phyloP scores from a whole-genome alignment of 1,284 basidiomycete species.

The Ustanciosporium gigantosporum region DNA sequence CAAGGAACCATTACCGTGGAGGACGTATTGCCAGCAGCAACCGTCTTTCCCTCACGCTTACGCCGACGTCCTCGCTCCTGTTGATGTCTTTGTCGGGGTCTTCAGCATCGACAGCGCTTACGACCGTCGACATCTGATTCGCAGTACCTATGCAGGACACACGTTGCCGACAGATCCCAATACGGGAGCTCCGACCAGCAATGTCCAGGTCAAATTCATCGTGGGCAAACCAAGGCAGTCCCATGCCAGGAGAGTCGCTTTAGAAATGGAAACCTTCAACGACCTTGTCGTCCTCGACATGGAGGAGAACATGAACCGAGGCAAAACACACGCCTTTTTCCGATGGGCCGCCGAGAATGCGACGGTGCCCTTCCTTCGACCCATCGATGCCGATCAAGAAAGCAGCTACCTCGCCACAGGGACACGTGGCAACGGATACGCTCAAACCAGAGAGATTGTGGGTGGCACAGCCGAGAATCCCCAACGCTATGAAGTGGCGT shows the following conservation, averaged over 20 bases:
- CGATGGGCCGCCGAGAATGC: constrained; percentile 87
- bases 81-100: constrained; percentile 85
- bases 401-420: neutral
- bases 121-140: constrained; percentile 84
- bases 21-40: constrained; percentile 78
- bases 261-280: constrained; percentile 92
- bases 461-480: constrained; percentile 14
- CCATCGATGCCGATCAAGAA: constrained; percentile 9
- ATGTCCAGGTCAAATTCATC: constrained; percentile 87
- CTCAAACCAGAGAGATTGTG: constrained; percentile 29
- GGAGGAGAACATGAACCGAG: constrained; percentile 86
- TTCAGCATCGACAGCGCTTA: constrained; percentile 78
- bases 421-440: constrained; percentile 15
- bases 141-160: constrained; percentile 86
- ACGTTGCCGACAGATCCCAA: constrained; percentile 54
- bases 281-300: constrained; percentile 84
- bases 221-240: constrained; percentile 80
- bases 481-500: constrained; percentile 46
- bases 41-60: constrained; percentile 62
- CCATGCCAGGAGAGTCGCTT: constrained; percentile 76
- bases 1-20: constrained; percentile 91
- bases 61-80: constrained; percentile 76
- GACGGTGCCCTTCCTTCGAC: constrained; percentile 73
- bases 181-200: constrained; percentile 63
- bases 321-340: constrained; percentile 81